Base-by-base conservation (phyloP, 2,329 filamentous ascomycete genomes). In the Paecilomyces dactylethromorphus region DNA sequence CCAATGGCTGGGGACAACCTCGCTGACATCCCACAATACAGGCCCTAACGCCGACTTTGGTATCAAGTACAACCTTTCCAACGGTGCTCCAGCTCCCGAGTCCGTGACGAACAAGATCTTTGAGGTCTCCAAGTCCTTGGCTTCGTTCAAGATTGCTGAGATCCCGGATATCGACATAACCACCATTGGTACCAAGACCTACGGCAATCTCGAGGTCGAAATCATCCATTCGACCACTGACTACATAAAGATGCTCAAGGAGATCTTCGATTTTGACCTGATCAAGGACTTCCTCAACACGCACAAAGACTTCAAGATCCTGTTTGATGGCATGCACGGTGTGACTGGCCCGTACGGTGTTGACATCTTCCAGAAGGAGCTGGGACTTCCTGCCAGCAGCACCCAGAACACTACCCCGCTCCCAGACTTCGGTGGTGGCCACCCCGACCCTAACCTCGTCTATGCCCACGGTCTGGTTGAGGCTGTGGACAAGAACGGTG, bases 1-100 rank as follows among this genome's bases (percentile, higher is more conserved):
- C 39, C 8, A n/a, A 18, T 18, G 8, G 8, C 3, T 4, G 39
- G 5, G 8, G 13, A 8, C 18, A 8, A 5, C 8, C 39, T 45
- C 15, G 18, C n/a, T 32, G 31, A 55, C 54, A n/a, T 26, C 51
- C 8, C n/a, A 15, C 7, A 53, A 54, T 53, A 11, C 67, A 96
- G 91, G 92, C 56, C 94, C 94, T 62, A 89, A 86, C 68, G 89
- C 94, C 74, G 94, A 99, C 79, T 99, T 99, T 70, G 94, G 94
- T 68, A 99, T 99, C 87, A 99, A 99, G 82, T 99, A 99, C 85
- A 99, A 99, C 83, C 83, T 99, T 60, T 83, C 91, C 75, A 97
- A 99, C 72, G 94, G 94, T 69, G 94, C 92, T 58, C 94, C 94
- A 51, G 94, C 94, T 58, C 94, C 94, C 60, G 94, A 99, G 78